Evolutionary conservation across 1,139 yeast genomes (phyloP).

Genomic region (Candida freyschussii): DNA sequence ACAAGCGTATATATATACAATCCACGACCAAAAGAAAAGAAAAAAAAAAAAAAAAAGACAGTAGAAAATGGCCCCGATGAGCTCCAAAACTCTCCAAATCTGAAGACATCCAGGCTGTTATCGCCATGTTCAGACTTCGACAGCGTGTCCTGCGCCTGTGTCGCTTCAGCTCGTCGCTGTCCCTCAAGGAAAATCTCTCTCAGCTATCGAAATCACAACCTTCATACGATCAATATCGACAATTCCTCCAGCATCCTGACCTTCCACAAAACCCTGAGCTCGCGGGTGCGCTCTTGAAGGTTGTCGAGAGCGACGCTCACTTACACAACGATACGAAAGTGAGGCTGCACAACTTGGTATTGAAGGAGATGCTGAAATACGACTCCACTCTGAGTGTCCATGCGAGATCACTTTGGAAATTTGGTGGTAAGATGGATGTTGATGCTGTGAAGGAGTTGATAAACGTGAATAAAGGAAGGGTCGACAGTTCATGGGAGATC

Average conservation of each 20-base stretch:
- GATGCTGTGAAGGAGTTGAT: constrained; percentile 19
- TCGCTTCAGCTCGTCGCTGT: no score
- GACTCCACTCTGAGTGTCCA: constrained; percentile 19
- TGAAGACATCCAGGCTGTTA: no score
- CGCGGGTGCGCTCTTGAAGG: constrained; percentile 9
- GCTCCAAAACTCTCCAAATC: no score
- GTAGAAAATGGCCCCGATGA: no score
- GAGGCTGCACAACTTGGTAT: constrained; percentile 17
- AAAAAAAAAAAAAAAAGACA: no score
- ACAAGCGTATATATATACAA: no score
- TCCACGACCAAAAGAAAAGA: no score
- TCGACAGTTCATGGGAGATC: constrained; percentile 23
- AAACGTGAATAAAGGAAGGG: constrained; percentile 24
- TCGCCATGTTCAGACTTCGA: no score
- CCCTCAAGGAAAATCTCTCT: no score
- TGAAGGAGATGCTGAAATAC: constrained; percentile 13
- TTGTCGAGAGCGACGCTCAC: constrained; percentile 3
- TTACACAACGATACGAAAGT: constrained; percentile 4
- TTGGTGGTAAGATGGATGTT: constrained; percentile 9
- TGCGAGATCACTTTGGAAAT: constrained; percentile 11
- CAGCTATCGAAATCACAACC: constrained; percentile 1
- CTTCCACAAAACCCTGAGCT: constrained; percentile 5
- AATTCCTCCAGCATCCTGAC: constrained; percentile 9
- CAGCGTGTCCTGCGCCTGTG: no score
- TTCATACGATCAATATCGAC: constrained; percentile 3